phyloP scores from a whole-genome alignment of 2,329 filamentous ascomycete genomes.

The Xylaria sp. region DNA sequence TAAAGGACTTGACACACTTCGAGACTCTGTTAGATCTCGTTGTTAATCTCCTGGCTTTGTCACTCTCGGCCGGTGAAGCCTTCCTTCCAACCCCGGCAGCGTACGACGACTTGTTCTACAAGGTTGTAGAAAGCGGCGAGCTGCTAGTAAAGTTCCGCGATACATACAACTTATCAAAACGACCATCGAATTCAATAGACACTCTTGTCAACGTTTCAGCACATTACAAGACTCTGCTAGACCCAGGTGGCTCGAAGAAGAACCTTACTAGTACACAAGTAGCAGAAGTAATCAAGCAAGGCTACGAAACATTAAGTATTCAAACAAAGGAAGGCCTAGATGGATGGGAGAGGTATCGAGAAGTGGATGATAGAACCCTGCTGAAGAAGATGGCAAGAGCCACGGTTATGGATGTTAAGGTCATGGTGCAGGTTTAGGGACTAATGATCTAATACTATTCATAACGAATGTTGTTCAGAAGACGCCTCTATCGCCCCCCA shows the following conservation, averaged over 20 bases:
- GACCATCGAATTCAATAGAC: constrained; percentile 77
- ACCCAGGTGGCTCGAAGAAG: constrained; percentile 54
- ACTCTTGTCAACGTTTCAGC: constrained; percentile 83
- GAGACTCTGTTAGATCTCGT: constrained; percentile 79
- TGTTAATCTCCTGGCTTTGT: constrained; percentile 84
- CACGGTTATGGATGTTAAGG: constrained; percentile 72
- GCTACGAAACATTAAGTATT: constrained; percentile 94
- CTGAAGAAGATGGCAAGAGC: constrained; percentile 88
- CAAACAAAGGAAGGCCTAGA: constrained; percentile 88
- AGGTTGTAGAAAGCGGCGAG: constrained; percentile 92
- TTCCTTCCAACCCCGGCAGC: constrained; percentile 88
- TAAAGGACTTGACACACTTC: constrained; percentile 76
- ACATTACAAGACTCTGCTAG: constrained; percentile 87
- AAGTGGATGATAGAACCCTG: constrained; percentile 84
- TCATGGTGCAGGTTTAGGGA: constrained; percentile 58
- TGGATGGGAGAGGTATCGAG: constrained; percentile 85
- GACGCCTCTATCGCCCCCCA: background rate
- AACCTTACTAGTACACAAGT: constrained; percentile 86
- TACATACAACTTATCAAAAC: constrained; percentile 71
- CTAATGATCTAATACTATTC: constrained; percentile 30
- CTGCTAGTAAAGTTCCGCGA: constrained; percentile 84
- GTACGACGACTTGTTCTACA: constrained; percentile 98
- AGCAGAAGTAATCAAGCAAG: constrained; percentile 91
- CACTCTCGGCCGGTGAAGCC: constrained; percentile 85
- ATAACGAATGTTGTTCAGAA: constrained; percentile 14